Conservation (phyloP, 2,329 filamentous ascomycete genomes). For the Biscogniauxia sp. region DNA sequence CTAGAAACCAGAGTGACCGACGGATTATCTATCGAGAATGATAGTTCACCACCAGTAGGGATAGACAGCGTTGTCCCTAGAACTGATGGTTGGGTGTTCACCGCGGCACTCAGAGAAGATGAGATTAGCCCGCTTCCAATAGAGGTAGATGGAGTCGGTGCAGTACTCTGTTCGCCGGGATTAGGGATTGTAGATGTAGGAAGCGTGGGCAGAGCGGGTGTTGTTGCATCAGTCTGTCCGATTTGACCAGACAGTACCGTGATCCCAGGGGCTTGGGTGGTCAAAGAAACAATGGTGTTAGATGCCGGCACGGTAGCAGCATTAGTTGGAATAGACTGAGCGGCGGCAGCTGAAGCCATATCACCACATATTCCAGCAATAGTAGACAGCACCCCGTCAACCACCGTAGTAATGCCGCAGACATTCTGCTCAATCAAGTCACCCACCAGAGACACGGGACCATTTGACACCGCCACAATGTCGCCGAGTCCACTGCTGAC, state of each 20-base stretch:
- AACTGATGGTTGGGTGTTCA: too few relatives aligned
- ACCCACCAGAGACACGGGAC: constrained; percentile 20
- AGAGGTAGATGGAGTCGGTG: neutral
- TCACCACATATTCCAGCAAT: constrained; percentile 25
- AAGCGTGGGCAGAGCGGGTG: neutral
- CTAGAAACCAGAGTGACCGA: neutral
- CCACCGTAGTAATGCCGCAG: constrained; percentile 21
- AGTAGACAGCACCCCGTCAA: constrained; percentile 25
- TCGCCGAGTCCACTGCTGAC: constrained; percentile 21
- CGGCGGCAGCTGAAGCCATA: constrained; percentile 18
- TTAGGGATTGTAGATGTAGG: neutral
- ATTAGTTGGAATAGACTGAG: constrained; percentile 12
- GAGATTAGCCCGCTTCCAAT: neutral
- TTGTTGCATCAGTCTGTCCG: neutral
- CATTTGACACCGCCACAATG: constrained; percentile 18
- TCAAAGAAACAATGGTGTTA: constrained; percentile 4
- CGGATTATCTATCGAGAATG: neutral
- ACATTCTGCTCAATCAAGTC: constrained; percentile 23
- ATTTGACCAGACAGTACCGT: neutral
- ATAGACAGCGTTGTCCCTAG: neutral
- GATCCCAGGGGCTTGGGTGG: neutral
- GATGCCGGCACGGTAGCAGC: neutral
- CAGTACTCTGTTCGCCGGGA: neutral
- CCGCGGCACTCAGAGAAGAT: too few relatives aligned
- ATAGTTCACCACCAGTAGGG: neutral